Base-by-base conservation (phyloP, 2,329 filamentous ascomycete species). In the Davidsoniella eucalypti region DNA sequence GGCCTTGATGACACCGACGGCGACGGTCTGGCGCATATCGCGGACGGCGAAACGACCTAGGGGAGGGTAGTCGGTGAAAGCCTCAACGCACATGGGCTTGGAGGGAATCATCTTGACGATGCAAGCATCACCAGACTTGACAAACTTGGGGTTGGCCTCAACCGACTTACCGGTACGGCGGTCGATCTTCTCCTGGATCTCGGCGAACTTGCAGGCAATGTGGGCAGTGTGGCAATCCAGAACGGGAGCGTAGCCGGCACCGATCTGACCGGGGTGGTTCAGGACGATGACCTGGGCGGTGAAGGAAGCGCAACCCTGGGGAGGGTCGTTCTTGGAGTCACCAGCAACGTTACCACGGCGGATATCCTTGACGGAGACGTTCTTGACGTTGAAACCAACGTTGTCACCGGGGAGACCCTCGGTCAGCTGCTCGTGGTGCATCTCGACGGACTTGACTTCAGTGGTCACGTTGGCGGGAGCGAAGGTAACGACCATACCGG, bases 371-470 rank as follows among this genome's bases (percentile, higher is more conserved):
- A 98, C 92, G 72, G 92, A 96, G 66, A 98, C 92, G 92, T 98
- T 98, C 88, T 98, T 98, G 76, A 98, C 90, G 86, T 98, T 98
- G 88, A 98, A 98, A 65, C 92, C 92, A 71, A 98, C 92, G 80
- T 98, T 98, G 86, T 98, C 92, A 82, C 92, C 92, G 67, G 92
- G 92, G 60, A 85, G 67, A 85, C 92, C 92, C 80, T 94, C 83
- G 59, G 69, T 56, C 63, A 98, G 88, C 84, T 95, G 88, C 80
- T 95, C 87, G 87, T 96, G 90, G 82, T 95, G 90, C 92, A 98
- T 98, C 80, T 98, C 92, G 66, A 98, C 92, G 72, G 90, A 96
- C 87, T 98, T 98, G 82, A 96, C 92, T 86, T 98, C 92, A 80
- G 92, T 96, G 82, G 92, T 96, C 70, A 98, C 88, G 82, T 87